A percentile compares a stretch with the other conserved stretches of the same genome.
Evolutionary conservation across 495 filamentous ascomycete genomes (phyloP).

Genomic region (Penicillium soppii): DNA sequence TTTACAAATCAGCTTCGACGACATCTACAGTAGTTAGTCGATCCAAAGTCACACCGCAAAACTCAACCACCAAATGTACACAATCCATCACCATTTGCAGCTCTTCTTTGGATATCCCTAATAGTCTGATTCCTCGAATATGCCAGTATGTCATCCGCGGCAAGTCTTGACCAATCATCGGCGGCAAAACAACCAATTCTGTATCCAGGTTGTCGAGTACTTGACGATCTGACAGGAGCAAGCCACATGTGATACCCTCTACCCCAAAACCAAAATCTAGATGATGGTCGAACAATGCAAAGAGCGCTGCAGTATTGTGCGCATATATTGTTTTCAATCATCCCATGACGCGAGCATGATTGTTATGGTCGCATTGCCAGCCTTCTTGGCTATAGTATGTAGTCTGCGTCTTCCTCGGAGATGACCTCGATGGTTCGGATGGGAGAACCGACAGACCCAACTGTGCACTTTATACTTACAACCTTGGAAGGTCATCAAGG

Average conservation of each 20-base stretch:
- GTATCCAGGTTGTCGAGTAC: slow-evolving; percentile 46
- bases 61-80: slow-evolving; percentile 13
- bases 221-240: slow-evolving; percentile 50
- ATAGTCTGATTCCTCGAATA: slow-evolving; percentile 42
- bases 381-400: slow-evolving; percentile 28
- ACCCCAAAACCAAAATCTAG: slow-evolving; percentile 11
- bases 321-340: slow-evolving; percentile 33
- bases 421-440: slow-evolving; percentile 36
- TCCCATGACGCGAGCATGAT: slow-evolving; percentile 30
- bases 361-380: slow-evolving; percentile 35
- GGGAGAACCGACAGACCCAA: slow-evolving; percentile 32
- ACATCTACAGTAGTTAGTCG: slow-evolving; percentile 8
- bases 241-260: slow-evolving; percentile 47
- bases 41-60: slow-evolving; percentile 11
- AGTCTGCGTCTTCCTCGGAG: slow-evolving; percentile 37
- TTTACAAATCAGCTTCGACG: slow-evolving; percentile 5
- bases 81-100: slow-evolving; percentile 34
- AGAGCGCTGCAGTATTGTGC: slow-evolving; percentile 20
- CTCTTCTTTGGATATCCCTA: slow-evolving; percentile 45
- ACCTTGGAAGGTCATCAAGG: too few species aligned
- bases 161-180: slow-evolving; percentile 55
- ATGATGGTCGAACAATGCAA: slow-evolving; percentile 27
- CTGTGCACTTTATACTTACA: not conserved
- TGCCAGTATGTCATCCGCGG: slow-evolving; percentile 48
- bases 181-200: slow-evolving; percentile 46